phyloP scores from a whole-genome alignment of 352 stramenopile species.

The Thalassiosira mediterranea region DNA sequence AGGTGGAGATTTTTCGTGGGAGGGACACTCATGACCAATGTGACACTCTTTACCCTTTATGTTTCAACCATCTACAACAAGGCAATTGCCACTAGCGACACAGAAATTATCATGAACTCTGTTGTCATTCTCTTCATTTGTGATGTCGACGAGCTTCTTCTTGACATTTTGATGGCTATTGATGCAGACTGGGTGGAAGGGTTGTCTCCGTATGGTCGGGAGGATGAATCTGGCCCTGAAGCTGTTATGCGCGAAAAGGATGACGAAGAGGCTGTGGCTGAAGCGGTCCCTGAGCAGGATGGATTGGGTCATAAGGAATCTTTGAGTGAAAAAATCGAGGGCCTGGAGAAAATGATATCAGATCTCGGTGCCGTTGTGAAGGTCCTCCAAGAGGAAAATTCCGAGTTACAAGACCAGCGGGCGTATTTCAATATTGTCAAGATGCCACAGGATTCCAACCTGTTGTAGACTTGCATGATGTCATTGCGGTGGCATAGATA shows the following conservation, averaged over 20 bases:
- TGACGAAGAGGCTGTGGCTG: too few species aligned
- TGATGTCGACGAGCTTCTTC: neutral
- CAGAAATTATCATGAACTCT: conserved; percentile 1
- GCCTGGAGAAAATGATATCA: too few species aligned
- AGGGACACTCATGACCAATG: conserved; percentile 8
- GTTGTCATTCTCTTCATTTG: neutral
- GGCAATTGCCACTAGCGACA: conserved; percentile 6
- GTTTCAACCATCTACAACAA: conserved; percentile 31
- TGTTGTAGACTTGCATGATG: too few species aligned
- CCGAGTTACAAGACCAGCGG: too few species aligned
- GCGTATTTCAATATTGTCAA: too few species aligned
- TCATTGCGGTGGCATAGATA: too few species aligned
- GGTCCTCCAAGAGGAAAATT: too few species aligned
- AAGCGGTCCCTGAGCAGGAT: too few species aligned
- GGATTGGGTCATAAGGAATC: too few species aligned
- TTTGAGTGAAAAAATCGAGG: too few species aligned
- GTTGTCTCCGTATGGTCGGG: neutral
- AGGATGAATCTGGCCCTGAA: neutral
- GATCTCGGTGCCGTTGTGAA: too few species aligned
- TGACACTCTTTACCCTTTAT: conserved; percentile 27
- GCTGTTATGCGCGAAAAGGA: neutral
- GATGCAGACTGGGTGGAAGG: neutral
- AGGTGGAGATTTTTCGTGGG: conserved; percentile 21
- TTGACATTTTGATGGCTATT: neutral
- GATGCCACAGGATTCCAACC: too few species aligned